Conservation (phyloP, 495 filamentous ascomycete genomes). For the Aspergillus conjunctus region DNA sequence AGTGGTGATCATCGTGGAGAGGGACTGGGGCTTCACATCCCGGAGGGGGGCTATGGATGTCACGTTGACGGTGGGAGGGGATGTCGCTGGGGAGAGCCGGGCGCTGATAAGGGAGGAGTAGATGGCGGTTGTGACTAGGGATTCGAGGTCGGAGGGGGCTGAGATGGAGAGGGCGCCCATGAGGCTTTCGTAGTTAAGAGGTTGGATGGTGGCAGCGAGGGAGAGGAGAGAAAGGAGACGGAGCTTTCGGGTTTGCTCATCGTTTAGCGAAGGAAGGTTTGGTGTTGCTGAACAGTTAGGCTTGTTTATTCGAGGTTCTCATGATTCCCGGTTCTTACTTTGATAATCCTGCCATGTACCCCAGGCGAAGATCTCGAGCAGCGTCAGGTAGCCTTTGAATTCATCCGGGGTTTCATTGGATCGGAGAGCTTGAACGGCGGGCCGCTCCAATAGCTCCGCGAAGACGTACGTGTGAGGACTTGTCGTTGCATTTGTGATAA, state of each 20-base stretch:
- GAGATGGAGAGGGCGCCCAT: slow-evolving; percentile 66
- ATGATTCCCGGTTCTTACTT: slow-evolving; percentile 37
- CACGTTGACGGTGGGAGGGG: slow-evolving; percentile 68
- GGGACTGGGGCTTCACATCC: slow-evolving; percentile 71
- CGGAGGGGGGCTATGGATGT: slow-evolving; percentile 80
- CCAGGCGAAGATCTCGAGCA: slow-evolving; percentile 91
- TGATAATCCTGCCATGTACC: slow-evolving; percentile 83
- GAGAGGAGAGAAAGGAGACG: slow-evolving; percentile 87
- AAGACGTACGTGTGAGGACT: slow-evolving; percentile 91
- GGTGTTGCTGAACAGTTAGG: slow-evolving; percentile 43
- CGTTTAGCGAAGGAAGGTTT: slow-evolving; percentile 70
- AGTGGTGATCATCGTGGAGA: slow-evolving; percentile 64
- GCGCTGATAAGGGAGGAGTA: slow-evolving; percentile 81
- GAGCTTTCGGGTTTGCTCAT: slow-evolving; percentile 79
- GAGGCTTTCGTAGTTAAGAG: slow-evolving; percentile 73
- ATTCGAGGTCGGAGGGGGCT: slow-evolving; percentile 73
- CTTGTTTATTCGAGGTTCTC: neutral
- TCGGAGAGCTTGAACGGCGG: slow-evolving; percentile 75
- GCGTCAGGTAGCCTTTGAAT: slow-evolving; percentile 59
- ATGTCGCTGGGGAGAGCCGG: slow-evolving; percentile 72
- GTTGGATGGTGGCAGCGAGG: slow-evolving; percentile 61
- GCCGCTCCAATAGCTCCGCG: slow-evolving; percentile 82
- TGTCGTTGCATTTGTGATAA: slow-evolving; percentile 85
- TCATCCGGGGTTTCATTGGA: slow-evolving; percentile 49
- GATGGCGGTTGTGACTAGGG: slow-evolving; percentile 85